phyloP scores from a whole-genome alignment of 73 alveolate genomes.

The Paramecium pentaurelia region DNA sequence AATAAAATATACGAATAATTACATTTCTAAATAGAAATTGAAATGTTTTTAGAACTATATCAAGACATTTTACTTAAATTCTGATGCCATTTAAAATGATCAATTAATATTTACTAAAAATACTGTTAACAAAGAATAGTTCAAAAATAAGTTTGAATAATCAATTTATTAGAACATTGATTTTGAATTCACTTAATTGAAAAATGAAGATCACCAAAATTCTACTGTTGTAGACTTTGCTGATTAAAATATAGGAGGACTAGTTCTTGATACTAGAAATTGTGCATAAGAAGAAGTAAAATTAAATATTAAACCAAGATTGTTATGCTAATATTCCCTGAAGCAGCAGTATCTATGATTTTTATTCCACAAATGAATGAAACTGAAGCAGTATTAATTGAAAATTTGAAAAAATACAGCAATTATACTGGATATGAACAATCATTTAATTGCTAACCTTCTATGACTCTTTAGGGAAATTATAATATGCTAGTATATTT shows the following conservation, averaged over 20 bases:
- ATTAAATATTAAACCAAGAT: conserved; percentile 42
- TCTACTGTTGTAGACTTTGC: conserved; percentile 84
- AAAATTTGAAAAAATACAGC: conserved; percentile 74
- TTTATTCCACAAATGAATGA: conserved; percentile 80
- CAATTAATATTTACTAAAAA: background rate
- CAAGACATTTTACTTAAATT: background rate
- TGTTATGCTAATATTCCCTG: conserved; percentile 81
- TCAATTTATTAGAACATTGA: background rate
- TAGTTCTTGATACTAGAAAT: conserved; percentile 74
- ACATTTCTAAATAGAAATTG: background rate
- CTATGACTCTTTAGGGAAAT: background rate
- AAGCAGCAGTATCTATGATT: conserved; percentile 69
- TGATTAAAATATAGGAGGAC: conserved; percentile 94
- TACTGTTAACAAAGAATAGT: background rate
- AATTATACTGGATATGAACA: conserved; percentile 81
- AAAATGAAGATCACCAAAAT: background rate
- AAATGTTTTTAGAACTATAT: background rate
- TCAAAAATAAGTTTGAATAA: background rate
- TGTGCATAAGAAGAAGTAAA: conserved; percentile 86
- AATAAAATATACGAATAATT: background rate
- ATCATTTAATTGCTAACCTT: conserved; percentile 42
- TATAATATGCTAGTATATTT: background rate
- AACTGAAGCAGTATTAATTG: conserved; percentile 80
- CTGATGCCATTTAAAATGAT: background rate
- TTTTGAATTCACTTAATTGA: background rate